Base-by-base conservation (phyloP, 441 rosid genomes). In the Gossypium davidsonii region DNA sequence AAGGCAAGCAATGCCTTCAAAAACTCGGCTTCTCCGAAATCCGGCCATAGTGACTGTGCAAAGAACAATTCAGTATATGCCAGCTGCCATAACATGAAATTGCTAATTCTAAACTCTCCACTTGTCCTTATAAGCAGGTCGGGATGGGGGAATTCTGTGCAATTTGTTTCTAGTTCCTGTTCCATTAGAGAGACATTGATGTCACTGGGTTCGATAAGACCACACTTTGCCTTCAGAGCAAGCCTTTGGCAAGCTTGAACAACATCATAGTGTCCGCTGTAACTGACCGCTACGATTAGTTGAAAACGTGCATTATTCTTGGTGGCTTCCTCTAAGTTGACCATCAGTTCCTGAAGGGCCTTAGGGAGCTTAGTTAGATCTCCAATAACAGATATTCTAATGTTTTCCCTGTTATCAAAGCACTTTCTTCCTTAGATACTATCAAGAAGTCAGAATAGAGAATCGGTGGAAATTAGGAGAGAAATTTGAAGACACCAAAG, bases 231-330 rank as follows among this genome's bases (percentile, higher is more conserved):
- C 64, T 80, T 85, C 46, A 25, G 46, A 5, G 82, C 83, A 71
- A 85, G 80, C 57, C 77, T 79, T 79, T 61, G 77, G 74, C 88
- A 83, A 11, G 83, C 84, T 72, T 79, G 85, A 53, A 79, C 79
- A 7, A 83, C 75, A 52, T 83, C 86, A 73, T 77, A 67, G 51
- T 70, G 72, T 39, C 85, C 81, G 12, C 81, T 79, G 60, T 83
- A 83, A 70, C 83, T 79, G 39, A 85, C 65, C 2, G 85, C 86
- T 4, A 78, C 70, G 4, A 81, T 74, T 8, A 85, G 65, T 37
- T 83, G 88, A 70, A 85, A 69, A 51, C 11, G 57, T 55, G 78
- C 39, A 58, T 79, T 81, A 46, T 53, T 67, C 72, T 39, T 76
- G 6, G 82, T 79, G 42, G 65, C 53, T 73, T 65, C 72, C 78